phyloP scores from a whole-genome alignment of 306 rosid species.

The Crotalaria pallida region DNA sequence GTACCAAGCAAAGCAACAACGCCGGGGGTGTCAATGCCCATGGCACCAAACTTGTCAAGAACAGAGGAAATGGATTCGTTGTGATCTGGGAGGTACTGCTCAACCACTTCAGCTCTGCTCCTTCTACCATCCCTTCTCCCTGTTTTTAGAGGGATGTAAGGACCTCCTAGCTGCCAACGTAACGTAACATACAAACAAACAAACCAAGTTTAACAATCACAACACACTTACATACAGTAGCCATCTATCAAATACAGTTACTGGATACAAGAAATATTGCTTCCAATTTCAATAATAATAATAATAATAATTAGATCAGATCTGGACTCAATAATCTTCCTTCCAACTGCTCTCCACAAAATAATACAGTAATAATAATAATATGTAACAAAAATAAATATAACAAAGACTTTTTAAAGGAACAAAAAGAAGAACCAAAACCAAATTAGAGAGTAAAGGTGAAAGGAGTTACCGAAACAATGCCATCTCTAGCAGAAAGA shows the following conservation, averaged over 20 bases:
- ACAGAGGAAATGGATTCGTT: constrained; percentile 87
- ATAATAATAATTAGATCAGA: neutral
- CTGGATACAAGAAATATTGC: neutral
- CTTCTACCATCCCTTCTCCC: constrained; percentile 98
- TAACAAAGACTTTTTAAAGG: neutral
- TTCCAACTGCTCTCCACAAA: neutral
- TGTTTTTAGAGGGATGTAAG: constrained; percentile 71
- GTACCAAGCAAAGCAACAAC: constrained; percentile 83
- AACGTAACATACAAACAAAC: neutral
- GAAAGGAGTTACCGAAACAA: constrained; percentile 49
- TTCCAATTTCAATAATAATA: neutral
- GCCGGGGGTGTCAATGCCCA: constrained; percentile 87
- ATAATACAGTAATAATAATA: too few species aligned
- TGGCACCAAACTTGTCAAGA: constrained; percentile 75
- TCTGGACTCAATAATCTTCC: neutral
- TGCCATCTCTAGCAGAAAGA: constrained; percentile 88
- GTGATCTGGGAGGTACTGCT: constrained; percentile 90
- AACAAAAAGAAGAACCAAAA: neutral
- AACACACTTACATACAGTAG: too few species aligned
- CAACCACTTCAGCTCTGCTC: constrained; percentile 85
- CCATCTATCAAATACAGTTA: neutral
- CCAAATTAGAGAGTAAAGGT: neutral
- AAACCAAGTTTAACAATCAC: neutral
- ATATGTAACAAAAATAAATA: neutral
- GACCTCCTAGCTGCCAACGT: constrained; percentile 97